phyloP scores from a whole-genome alignment of 176 grass and related monocot genomes.

The Phyllostachys edulis region DNA sequence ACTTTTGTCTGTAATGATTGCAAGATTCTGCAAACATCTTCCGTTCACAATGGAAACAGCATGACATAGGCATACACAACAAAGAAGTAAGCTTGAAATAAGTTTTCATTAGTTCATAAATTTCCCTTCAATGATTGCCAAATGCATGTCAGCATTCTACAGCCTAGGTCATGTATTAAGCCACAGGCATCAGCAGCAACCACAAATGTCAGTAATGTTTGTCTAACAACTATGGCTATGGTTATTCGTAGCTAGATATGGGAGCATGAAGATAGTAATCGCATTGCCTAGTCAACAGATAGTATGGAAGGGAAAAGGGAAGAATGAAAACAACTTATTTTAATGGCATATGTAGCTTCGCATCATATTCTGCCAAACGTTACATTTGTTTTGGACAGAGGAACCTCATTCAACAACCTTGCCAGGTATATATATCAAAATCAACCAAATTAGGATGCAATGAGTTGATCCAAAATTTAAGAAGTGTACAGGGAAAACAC shows the following conservation, averaged over 20 bases:
- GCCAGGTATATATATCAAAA: neutral
- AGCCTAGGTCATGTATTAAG: neutral
- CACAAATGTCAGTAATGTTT: neutral
- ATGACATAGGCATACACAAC: neutral
- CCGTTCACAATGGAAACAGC: neutral
- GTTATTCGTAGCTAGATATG: neutral
- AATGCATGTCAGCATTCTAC: neutral
- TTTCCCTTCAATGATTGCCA: neutral
- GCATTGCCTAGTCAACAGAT: neutral
- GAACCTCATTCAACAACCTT: neutral
- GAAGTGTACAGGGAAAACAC: neutral
- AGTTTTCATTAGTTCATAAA: neutral
- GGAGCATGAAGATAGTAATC: no score
- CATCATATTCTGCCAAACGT: neutral
- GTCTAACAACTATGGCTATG: neutral
- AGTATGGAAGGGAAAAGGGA: neutral
- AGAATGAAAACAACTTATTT: neutral
- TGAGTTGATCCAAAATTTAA: neutral
- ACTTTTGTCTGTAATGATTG: neutral
- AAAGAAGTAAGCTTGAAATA: neutral
- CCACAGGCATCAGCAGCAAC: neutral
- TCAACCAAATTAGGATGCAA: neutral
- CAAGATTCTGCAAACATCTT: slow-evolving; percentile 3
- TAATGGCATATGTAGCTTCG: neutral
- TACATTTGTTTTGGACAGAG: neutral